Evolutionary conservation across 2,329 filamentous ascomycete species (phyloP).

Genomic region (Clonostachys chloroleuca): DNA sequence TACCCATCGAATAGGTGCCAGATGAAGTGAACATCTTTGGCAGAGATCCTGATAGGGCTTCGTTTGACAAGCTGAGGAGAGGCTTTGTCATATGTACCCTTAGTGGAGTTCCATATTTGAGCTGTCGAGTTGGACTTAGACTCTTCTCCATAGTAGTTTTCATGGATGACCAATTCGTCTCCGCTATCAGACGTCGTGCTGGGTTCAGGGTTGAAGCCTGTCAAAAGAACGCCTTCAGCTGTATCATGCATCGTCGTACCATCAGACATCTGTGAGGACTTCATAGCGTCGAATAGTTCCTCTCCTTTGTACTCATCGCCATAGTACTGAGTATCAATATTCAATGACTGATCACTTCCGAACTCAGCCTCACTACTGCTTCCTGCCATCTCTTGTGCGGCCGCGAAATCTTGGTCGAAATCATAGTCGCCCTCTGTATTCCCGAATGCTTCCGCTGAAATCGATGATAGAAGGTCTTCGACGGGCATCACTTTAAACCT

Average conservation of each 20-base stretch:
- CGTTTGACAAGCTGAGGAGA: slow-evolving; percentile 56
- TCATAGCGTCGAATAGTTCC: slow-evolving; percentile 43
- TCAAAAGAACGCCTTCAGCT: slow-evolving; percentile 27
- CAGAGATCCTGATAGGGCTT: slow-evolving; percentile 71
- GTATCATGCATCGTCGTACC: slow-evolving; percentile 25
- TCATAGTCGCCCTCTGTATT: slow-evolving; percentile 56
- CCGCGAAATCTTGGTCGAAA: slow-evolving; percentile 58
- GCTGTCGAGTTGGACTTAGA: slow-evolving; percentile 56
- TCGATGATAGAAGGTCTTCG: slow-evolving; percentile 83
- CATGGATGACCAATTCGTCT: slow-evolving; percentile 63
- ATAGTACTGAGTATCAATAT: slow-evolving; percentile 41
- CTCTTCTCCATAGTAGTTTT: slow-evolving; percentile 67
- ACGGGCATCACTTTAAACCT: slow-evolving; percentile 82
- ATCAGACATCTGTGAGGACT: slow-evolving; percentile 18
- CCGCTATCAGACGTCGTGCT: slow-evolving; percentile 11
- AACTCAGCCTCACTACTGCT: slow-evolving; percentile 22
- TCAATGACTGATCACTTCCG: slow-evolving; percentile 20
- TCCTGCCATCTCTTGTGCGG: slow-evolving; percentile 43
- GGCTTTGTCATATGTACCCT: slow-evolving; percentile 67
- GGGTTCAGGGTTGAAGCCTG: slow-evolving; percentile 12
- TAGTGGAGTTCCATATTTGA: slow-evolving; percentile 75
- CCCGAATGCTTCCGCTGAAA: slow-evolving; percentile 80
- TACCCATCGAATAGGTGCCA: slow-evolving; percentile 99
- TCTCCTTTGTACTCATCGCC: slow-evolving; percentile 20
- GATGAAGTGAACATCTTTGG: slow-evolving; percentile 87